These are phyloP conservation scores for Fomitopsis palustris DNA, from an alignment of 1,284 basidiomycete species.

Conservation along the genomic window DNA sequence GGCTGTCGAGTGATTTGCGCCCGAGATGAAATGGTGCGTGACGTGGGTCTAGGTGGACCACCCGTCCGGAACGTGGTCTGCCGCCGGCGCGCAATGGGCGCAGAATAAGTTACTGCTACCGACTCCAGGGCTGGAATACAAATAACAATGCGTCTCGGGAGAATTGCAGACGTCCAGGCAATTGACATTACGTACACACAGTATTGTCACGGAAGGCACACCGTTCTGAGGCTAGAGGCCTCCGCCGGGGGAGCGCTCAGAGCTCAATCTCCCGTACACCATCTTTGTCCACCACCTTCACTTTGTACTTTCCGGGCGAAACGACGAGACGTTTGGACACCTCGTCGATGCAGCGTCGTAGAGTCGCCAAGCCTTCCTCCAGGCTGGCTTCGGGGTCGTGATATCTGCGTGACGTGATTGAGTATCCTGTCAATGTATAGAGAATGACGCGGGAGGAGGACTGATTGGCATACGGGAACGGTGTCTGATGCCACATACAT, in stretches of 20 bases:
- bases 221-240: background rate
- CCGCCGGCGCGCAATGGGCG: background rate
- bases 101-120: background rate
- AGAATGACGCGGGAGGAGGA: too few species aligned
- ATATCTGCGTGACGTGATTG: slow-evolving; percentile 46
- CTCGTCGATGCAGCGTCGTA: slow-evolving; percentile 88
- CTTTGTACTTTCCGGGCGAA: slow-evolving; percentile 79
- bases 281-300: slow-evolving; percentile 90
- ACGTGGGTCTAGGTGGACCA: background rate
- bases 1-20: background rate
- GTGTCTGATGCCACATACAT: too few species aligned
- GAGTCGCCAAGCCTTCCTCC: slow-evolving; percentile 81
- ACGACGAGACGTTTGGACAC: slow-evolving; percentile 85
- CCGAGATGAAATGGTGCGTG: background rate
- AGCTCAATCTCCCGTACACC: slow-evolving; percentile 80
- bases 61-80: background rate
- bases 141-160: background rate
- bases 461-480: too few species aligned
- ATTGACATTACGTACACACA: background rate
- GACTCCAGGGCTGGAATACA: background rate
- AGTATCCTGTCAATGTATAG: background rate
- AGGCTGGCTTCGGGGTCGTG: slow-evolving; percentile 81
- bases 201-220: background rate
- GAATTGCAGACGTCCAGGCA: background rate
- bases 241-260: slow-evolving; percentile 27